Percentiles rank a stretch among this genome's conserved stretches.
Evolutionary conservation across 176 grass and related monocot species (phyloP).

Genomic region (Juncus effusus): DNA sequence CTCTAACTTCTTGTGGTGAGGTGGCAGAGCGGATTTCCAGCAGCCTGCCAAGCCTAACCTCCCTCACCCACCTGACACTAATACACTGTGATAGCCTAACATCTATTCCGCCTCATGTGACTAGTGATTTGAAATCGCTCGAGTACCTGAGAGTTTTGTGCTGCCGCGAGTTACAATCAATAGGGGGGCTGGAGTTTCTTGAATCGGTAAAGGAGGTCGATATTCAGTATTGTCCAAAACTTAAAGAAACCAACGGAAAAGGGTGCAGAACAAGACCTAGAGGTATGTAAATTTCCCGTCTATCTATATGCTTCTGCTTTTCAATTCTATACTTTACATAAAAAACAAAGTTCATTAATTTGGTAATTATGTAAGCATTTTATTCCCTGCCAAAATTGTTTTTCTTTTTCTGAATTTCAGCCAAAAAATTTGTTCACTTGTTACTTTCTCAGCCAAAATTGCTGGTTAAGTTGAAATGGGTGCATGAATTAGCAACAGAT

Average conservation of each 20-base stretch:
- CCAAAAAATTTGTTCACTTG: too few relatives aligned
- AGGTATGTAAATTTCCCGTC: too few relatives aligned
- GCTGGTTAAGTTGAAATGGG: too few relatives aligned
- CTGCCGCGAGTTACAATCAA: background rate
- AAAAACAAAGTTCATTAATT: too few relatives aligned
- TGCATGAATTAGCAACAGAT: too few relatives aligned
- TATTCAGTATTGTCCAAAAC: background rate
- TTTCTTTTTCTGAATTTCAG: too few relatives aligned
- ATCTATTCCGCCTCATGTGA: background rate
- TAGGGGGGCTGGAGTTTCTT: slow-evolving; percentile 3
- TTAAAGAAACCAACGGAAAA: background rate
- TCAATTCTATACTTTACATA: too few relatives aligned
- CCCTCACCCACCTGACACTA: background rate
- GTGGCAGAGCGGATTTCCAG: slow-evolving; percentile 5
- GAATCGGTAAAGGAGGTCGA: background rate
- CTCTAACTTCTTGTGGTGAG: background rate
- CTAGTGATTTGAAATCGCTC: background rate
- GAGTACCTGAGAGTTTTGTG: rapidly evolving
- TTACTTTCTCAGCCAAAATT: too few relatives aligned
- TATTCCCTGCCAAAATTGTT: too few relatives aligned
- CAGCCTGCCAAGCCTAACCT: slow-evolving; percentile 19
- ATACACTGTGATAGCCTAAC: background rate
- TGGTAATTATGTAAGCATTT: too few relatives aligned
- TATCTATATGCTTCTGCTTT: too few relatives aligned
- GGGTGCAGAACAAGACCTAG: background rate